phyloP scores from a whole-genome alignment of 345 rosid species.

The Populus pruinosa region DNA sequence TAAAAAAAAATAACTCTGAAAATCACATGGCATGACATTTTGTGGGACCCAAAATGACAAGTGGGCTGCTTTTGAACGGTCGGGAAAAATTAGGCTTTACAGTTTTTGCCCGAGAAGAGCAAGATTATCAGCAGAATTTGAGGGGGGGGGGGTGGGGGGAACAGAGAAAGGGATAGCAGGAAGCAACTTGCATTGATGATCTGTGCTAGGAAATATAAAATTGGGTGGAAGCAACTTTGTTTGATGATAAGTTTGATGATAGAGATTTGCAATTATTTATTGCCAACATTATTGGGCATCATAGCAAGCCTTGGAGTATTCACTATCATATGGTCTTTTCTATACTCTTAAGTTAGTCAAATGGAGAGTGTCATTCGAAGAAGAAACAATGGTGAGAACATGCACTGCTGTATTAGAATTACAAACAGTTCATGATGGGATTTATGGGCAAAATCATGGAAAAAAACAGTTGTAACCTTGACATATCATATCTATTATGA shows the following conservation, averaged over 20 bases:
- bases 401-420: background rate
- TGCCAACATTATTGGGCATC: background rate
- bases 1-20: too few species aligned
- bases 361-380: background rate
- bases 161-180: background rate
- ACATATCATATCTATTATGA: background rate
- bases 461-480: background rate
- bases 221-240: background rate
- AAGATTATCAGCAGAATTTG: background rate
- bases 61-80: background rate
- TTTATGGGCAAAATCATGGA: background rate
- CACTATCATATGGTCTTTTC: background rate
- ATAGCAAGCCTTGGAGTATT: background rate
- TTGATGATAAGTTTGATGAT: background rate
- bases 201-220: background rate
- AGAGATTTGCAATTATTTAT: background rate
- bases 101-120: background rate
- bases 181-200: background rate
- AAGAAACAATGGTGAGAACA: background rate
- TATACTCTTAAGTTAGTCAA: background rate
- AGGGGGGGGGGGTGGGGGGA: background rate
- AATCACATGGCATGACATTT: background rate
- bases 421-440: background rate
- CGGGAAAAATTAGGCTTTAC: background rate
- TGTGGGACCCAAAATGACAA: background rate